Percentiles rank a stretch among this genome's conserved stretches.
Conservation (phyloP, 2,329 filamentous ascomycete species). For the Aspergillus latus region DNA sequence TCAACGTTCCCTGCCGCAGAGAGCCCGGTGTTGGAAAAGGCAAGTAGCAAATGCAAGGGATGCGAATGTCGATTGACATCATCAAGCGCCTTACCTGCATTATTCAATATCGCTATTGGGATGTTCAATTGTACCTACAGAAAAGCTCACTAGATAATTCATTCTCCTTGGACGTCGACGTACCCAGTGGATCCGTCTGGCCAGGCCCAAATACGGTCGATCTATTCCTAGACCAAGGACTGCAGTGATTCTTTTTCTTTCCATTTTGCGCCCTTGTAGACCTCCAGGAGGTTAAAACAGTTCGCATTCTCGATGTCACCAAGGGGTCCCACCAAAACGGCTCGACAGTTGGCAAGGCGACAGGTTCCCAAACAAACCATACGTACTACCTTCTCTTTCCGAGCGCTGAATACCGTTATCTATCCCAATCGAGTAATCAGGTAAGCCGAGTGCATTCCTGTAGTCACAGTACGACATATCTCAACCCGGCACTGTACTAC, state of each 20-base stretch:
- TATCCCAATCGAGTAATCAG: background rate
- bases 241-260: background rate
- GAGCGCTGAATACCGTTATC: background rate
- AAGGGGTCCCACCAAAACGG: background rate
- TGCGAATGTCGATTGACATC: constrained; percentile 7
- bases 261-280: background rate
- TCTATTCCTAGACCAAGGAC: background rate
- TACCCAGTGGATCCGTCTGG: background rate
- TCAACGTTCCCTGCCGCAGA: background rate
- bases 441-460: background rate
- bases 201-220: background rate
- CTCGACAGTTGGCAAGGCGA: background rate
- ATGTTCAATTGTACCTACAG: background rate
- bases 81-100: background rate
- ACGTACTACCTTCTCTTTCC: background rate
- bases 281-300: background rate
- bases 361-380: background rate
- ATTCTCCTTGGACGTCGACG: background rate
- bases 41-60: constrained; percentile 6
- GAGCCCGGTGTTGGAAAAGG: background rate
- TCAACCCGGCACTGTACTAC: background rate
- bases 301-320: background rate
- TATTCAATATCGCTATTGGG: constrained; percentile 1
- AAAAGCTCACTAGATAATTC: background rate
- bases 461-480: background rate